Base-by-base conservation (phyloP, 2,329 filamentous ascomycete genomes). In the Moelleriella libera region DNA sequence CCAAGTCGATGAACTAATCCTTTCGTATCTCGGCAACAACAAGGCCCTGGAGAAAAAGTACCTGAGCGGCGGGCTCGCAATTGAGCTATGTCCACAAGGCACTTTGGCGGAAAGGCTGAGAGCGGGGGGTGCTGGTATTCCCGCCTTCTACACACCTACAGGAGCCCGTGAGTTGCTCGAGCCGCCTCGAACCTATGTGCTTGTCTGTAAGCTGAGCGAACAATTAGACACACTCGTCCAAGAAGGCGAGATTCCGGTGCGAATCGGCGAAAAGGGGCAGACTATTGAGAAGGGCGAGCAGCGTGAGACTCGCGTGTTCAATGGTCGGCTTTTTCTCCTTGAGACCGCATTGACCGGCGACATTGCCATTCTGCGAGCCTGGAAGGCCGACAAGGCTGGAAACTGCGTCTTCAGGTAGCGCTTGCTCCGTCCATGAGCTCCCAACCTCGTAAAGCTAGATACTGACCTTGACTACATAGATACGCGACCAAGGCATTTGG, bases 141-240 rank as follows among this genome's bases (percentile, higher is more conserved):
- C 85, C 1, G 85, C 85, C 0, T 89, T 92, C 60, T 92, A 81
- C 58, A 89, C 86, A 0, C 81, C 85, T 0, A 87, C 85, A 0
- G 85, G 80, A 48, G 78, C 76, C 39, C 72, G 77, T 78, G 68
- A 58, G 72, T 70, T 37, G 21, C 21, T 21, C 21, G 21, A 21
- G 21, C 2, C 21, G 21, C 21, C 21, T 21, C 3, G 21, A 21
- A 21, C 21, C 21, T 21, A 3, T 21, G 21, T 21, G 21, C 21
- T 21, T 21, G 21, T 21, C 21, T 21, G 21, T 21, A 21, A 21
- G 21, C 21, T 21, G 21, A 21, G 21, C 21, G 2, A 21, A 2
- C 21, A 21, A 21, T 21, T 59, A 54, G 80, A 80, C 48, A 85
- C 82, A 0, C 71, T 83, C 6, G 66, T 86, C 2, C 78, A 85